Base-by-base conservation (phyloP, 805 yeast species). In the Pichia heedii region DNA sequence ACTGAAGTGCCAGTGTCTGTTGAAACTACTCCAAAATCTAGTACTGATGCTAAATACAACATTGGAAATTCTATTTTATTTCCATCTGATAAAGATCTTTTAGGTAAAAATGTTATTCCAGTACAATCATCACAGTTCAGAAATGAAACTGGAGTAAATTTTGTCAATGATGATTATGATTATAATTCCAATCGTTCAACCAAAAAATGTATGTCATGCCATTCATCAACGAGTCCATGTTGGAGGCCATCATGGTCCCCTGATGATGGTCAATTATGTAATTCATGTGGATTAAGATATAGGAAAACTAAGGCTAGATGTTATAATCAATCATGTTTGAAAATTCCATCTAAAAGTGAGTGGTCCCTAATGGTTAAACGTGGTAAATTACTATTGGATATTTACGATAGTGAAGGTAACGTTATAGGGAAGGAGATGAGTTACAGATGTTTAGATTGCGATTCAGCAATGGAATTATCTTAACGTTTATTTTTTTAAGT, bases 231-330 rank as follows among this genome's bases (percentile, higher is more conserved):
- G 53, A 84, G 95, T 6, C 98, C 98, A 5, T 90, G 98, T 63
- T 90, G 98, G 98, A 76, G 98, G 58, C 98, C 98, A 1, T 83
- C 95, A 5, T 90, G 98, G 98, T 80, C 90, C 3, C 70, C 79
- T 22, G 70, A 79, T 51, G 87, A 84, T 49, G 97, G 97, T n/a
- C 97, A 89, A 66, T 72, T 90, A 52, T 90, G 98, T 69, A 90
- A 90, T 60, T 86, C 96, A 1, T 90, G 98, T 65, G 98, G 98
- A 1, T 69, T 90, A 54, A 72, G 98, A 51, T 90, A 85, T 67
- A 89, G 93, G 63, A 90, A 90, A 67, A 89, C 97, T 0, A 84
- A 86, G 22, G 95, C 95, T 3, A 74, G 97, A 57, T 90, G 98
- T 65, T 68, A 84, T 40, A 83, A 84, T 53, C 63, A 70, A 2